phyloP scores from a whole-genome alignment of 2,329 filamentous ascomycete genomes.

The Xylaria arbuscula region DNA sequence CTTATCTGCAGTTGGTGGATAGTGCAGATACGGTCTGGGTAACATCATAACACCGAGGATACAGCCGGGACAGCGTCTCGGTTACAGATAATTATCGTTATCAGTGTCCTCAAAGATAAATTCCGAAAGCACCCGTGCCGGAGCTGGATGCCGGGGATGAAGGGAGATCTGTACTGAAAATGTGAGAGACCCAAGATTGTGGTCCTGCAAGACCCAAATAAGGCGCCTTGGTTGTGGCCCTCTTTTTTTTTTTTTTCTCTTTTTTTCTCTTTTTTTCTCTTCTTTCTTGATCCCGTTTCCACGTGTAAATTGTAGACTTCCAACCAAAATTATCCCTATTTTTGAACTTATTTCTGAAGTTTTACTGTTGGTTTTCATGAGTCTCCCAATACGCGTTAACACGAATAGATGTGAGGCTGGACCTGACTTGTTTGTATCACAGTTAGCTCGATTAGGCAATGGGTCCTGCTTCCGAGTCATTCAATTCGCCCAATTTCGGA shows the following conservation, averaged over 20 bases:
- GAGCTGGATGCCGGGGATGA: conserved; percentile 2
- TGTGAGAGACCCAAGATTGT: neutral
- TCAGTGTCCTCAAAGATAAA: neutral
- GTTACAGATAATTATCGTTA: neutral
- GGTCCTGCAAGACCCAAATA: neutral
- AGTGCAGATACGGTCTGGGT: neutral
- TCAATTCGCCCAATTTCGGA: conserved; percentile 18
- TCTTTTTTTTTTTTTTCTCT: neutral
- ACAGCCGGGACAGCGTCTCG: neutral
- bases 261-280: neutral
- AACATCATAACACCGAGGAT: neutral
- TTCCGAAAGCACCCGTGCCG: conserved; percentile 14
- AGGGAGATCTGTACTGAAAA: neutral
- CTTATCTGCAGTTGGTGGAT: neutral
- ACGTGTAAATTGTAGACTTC: neutral
- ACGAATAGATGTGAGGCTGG: no score
- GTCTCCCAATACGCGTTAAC: neutral
- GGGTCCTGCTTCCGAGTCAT: conserved; percentile 16
- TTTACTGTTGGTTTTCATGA: no score
- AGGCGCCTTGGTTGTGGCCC: neutral
- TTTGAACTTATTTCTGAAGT: no score
- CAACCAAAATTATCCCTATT: no score
- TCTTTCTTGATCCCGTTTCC: neutral
- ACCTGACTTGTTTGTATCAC: no score
- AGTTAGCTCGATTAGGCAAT: conserved; percentile 29